phyloP scores from a whole-genome alignment of 2,329 filamentous ascomycete genomes.

The Cladosporium sp. region DNA sequence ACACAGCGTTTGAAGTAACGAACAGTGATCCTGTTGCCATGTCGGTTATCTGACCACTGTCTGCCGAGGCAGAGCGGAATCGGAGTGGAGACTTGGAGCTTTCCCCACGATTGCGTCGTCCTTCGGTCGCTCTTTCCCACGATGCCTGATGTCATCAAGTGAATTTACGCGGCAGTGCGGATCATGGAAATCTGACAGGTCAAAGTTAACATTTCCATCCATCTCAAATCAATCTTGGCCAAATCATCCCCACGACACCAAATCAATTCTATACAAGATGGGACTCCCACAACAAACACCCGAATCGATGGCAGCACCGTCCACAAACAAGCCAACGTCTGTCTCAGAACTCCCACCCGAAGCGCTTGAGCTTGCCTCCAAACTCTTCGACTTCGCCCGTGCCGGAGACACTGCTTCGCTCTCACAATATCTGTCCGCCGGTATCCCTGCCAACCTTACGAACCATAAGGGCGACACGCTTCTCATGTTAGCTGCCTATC shows the following conservation, averaged over 20 bases:
- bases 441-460: slow-evolving; percentile 64
- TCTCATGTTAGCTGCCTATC: slow-evolving; percentile 68
- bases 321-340: background rate
- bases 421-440: slow-evolving; percentile 58
- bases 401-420: slow-evolving; percentile 55
- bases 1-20: background rate
- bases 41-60: slow-evolving; percentile 2
- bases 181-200: no score
- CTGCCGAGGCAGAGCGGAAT: slow-evolving; percentile 1
- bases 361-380: slow-evolving; percentile 60
- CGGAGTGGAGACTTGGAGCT: background rate
- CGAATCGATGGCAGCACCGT: background rate
- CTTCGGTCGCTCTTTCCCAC: slow-evolving; percentile 8
- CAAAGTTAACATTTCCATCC: background rate
- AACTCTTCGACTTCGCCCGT: slow-evolving; percentile 64
- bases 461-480: slow-evolving; percentile 71
- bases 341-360: slow-evolving; percentile 47
- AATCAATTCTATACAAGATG: background rate
- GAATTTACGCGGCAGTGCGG: background rate
- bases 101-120: slow-evolving; percentile 7
- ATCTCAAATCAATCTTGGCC: background rate
- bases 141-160: slow-evolving; percentile 10
- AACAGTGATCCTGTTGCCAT: background rate
- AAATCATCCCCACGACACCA: background rate
- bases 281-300: slow-evolving; percentile 9